Evolutionary conservation across 1,284 basidiomycete genomes (phyloP), one percentile per base, ranked within the genome.

Genomic region (Boletus hoseneyae): DNA sequence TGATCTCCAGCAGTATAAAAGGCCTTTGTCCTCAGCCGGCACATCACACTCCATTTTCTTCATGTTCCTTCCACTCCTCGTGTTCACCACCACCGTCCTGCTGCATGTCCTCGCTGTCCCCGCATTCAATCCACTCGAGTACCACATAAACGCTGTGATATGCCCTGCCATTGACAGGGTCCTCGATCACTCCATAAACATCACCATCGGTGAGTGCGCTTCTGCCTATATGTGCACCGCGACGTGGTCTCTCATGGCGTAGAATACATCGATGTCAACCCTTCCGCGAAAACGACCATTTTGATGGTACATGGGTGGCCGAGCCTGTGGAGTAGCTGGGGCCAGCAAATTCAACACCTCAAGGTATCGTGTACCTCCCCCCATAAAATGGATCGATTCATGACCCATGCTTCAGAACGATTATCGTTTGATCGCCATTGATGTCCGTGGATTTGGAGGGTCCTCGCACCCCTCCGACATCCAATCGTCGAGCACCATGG

Each of bases 261-360:
- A 87, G 85, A 76, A 51, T 87, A 87, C 63, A 75, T 82, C 16
- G 77, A 87, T 38, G 60, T 85, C 43, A 86, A 87, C 54, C 73
- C 78, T 7, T 53, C 52, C 1, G 77, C 77, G 4, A 61, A 73
- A 30, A 68, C 66, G 12, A 77, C 81, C 0, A 64, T 87, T 6
- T 35, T 88, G 21, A 74, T 88, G 73, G 79, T 87, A 0, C 86
- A 88, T 57, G 86, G 85, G 3, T 88, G 85, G 85, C 86, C 85
- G 2, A 75, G 80, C 57, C 64, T 87, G 7, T 88, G 85, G 86
- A 81, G 78, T 47, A 78, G 77, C 19, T 88, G 85, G 86, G 74
- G 78, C 21, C 75, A 75, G 38, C 85, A 88, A 58, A 85, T 88
- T 12, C 66, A 78, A 46, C 76, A 79, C 52, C 82, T 87, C 62